Conservation (phyloP, 2,329 filamentous ascomycete species). For the Macrophomina tecta region DNA sequence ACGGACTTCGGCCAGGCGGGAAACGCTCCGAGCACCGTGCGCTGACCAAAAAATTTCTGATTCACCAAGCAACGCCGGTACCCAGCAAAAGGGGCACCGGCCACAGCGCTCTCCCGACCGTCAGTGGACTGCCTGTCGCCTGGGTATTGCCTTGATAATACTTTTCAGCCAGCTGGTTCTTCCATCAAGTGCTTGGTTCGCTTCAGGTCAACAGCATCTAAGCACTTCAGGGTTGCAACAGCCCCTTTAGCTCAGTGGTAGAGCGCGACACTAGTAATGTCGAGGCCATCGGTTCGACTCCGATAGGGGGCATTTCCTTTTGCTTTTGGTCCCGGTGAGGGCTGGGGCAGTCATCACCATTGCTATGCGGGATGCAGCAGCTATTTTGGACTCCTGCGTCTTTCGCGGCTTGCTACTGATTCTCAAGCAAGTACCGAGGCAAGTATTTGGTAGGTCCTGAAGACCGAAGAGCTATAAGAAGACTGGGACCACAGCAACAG, state of each 20-base stretch:
- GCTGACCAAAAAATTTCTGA: not conserved
- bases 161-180: not conserved
- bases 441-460: too few species aligned
- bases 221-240: not conserved
- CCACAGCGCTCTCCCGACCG: not conserved
- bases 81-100: not conserved
- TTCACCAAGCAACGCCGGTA: not conserved
- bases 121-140: too few species aligned
- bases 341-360: too few species aligned
- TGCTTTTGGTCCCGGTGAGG: not conserved
- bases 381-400: too few species aligned
- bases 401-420: too few species aligned
- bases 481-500: too few species aligned
- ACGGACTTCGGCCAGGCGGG: not conserved
- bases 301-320: conserved; percentile 27
- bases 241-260: conserved; percentile 29
- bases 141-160: not conserved
- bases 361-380: too few species aligned
- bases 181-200: not conserved
- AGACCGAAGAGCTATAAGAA: too few species aligned
- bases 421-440: too few species aligned
- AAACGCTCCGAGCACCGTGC: not conserved
- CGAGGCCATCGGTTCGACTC: conserved; percentile 29
- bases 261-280: conserved; percentile 29
- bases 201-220: not conserved